phyloP scores from a whole-genome alignment of 148 eudicot genomes.

The Rhododendron simsii region DNA sequence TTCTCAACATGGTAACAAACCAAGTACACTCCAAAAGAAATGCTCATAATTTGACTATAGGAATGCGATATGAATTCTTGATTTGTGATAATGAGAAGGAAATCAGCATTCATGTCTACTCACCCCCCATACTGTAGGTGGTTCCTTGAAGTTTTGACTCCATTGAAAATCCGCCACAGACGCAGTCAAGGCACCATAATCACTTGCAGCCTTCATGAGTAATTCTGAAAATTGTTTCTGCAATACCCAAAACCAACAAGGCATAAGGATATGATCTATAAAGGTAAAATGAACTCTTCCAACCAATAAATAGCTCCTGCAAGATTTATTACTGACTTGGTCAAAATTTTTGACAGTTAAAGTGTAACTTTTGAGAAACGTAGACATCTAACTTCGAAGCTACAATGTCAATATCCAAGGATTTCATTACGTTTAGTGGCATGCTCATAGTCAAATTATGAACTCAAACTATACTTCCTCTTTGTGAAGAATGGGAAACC shows the following conservation, averaged over 20 bases:
- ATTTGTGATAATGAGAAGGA: not conserved
- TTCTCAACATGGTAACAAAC: slow-evolving; percentile 1
- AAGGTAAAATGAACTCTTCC: not conserved
- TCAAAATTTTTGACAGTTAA: not conserved
- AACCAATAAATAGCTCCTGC: not conserved
- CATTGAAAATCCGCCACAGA: slow-evolving; percentile 94
- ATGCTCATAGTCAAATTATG: not conserved
- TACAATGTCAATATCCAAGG: not conserved
- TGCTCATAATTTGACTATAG: not conserved
- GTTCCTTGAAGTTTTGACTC: slow-evolving; percentile 96
- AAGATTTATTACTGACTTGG: not conserved
- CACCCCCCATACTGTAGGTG: slow-evolving; percentile 53
- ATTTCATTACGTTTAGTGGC: not conserved
- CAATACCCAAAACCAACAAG: slow-evolving; percentile 12
- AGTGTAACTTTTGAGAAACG: not conserved
- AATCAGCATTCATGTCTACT: not conserved
- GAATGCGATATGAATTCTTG: not conserved
- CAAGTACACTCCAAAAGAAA: not conserved
- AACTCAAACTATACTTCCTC: not conserved
- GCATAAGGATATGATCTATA: not conserved
- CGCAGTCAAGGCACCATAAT: slow-evolving; percentile 93
- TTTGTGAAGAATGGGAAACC: not conserved
- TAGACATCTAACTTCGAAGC: not conserved
- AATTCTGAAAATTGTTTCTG: slow-evolving; percentile 98
- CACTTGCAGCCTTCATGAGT: slow-evolving; percentile 97